Conservation (phyloP, 805 yeast species). For the Candida palmyrensis region DNA sequence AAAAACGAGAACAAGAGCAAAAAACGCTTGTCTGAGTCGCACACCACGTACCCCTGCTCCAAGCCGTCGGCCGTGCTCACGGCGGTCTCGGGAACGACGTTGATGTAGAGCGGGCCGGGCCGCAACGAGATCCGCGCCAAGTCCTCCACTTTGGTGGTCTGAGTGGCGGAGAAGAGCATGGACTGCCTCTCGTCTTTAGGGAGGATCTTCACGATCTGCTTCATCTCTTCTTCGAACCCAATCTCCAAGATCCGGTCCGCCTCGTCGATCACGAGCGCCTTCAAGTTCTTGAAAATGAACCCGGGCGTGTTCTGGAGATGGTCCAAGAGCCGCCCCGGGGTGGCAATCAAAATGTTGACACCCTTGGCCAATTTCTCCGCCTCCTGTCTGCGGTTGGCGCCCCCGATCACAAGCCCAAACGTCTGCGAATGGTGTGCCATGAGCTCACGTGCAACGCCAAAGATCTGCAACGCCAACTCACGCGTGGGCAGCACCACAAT, state of each 20-base stretch:
- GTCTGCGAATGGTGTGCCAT: constrained; percentile 91
- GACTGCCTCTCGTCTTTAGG: constrained; percentile 93
- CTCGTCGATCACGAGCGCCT: constrained; percentile 92
- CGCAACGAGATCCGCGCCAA: constrained; percentile 93
- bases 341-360: constrained; percentile 89
- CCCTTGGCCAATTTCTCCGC: constrained; percentile 93
- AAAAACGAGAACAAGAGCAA: constrained; percentile 85
- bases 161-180: constrained; percentile 98
- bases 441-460: constrained; percentile 94
- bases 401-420: constrained; percentile 95
- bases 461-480: constrained; percentile 94
- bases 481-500: constrained; percentile 95
- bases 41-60: constrained; percentile 97
- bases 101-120: constrained; percentile 89
- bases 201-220: constrained; percentile 86
- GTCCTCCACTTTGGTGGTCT: constrained; percentile 97
- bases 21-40: constrained; percentile 94
- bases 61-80: constrained; percentile 93
- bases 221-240: constrained; percentile 99
- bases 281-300: constrained; percentile 88
- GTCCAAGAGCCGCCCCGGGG: constrained; percentile 96
- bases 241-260: constrained; percentile 97
- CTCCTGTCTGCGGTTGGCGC: constrained; percentile 96
- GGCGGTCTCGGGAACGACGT: constrained; percentile 80
- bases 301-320: constrained; percentile 95